Conservation (phyloP, 768 basidiomycete species). For the Lactarius indigo region DNA sequence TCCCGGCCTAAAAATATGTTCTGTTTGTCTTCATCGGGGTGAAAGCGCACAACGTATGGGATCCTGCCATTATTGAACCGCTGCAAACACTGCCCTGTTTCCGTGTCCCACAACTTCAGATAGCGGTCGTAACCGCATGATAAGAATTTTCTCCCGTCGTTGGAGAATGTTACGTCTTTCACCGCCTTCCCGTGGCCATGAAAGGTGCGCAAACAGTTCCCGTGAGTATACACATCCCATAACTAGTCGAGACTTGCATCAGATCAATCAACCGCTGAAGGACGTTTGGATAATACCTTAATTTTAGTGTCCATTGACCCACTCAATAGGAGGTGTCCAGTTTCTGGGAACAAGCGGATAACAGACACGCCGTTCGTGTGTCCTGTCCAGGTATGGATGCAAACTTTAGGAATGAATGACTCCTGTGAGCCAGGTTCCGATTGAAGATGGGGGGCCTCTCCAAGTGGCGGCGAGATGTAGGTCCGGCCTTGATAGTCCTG, state of each 20-base stretch:
- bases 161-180: constrained; percentile 94
- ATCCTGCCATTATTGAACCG: constrained; percentile 98
- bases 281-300: constrained; percentile 54
- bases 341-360: constrained; percentile 87
- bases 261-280: background rate
- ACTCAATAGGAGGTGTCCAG: constrained; percentile 89
- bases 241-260: constrained; percentile 46
- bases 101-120: constrained; percentile 99
- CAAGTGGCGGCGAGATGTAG: constrained; percentile 91
- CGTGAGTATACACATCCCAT: constrained; percentile 97
- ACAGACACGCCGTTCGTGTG: constrained; percentile 97
- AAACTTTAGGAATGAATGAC: constrained; percentile 90
- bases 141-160: constrained; percentile 84
- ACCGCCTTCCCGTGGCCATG: constrained; percentile 96
- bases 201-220: constrained; percentile 95
- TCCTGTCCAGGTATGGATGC: constrained; percentile 97
- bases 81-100: constrained; percentile 95
- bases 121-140: constrained; percentile 94
- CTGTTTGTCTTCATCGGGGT: constrained; percentile 95
- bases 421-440: constrained; percentile 82
- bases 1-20: constrained; percentile 96
- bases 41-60: constrained; percentile 91
- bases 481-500: constrained; percentile 98
- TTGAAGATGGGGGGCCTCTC: constrained; percentile 82
- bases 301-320: constrained; percentile 99